phyloP scores from a whole-genome alignment of 495 filamentous ascomycete species.

The Aspergillus cristatus region DNA sequence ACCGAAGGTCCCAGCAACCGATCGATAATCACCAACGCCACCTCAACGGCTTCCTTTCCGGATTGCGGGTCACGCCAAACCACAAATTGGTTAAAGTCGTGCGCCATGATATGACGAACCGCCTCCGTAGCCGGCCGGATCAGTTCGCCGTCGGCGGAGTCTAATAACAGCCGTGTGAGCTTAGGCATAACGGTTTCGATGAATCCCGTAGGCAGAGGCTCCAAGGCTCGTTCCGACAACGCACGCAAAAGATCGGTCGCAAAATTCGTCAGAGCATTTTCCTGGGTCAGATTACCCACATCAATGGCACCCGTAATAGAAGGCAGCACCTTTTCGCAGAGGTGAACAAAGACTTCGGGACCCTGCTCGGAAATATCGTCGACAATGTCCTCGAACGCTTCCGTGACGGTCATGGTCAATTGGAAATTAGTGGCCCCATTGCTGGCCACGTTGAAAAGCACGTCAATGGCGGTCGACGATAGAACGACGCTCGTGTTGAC shows the following conservation, averaged over 20 bases:
- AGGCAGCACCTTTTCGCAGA: slow-evolving; percentile 81
- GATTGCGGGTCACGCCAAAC: slow-evolving; percentile 62
- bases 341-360: slow-evolving; percentile 60
- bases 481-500: slow-evolving; percentile 66
- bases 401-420: slow-evolving; percentile 68
- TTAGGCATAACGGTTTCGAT: slow-evolving; percentile 80
- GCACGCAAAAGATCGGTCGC: slow-evolving; percentile 74
- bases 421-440: slow-evolving; percentile 85
- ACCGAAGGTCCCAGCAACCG: slow-evolving; percentile 75
- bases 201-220: slow-evolving; percentile 80
- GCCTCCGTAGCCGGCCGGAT: slow-evolving; percentile 79
- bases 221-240: slow-evolving; percentile 70
- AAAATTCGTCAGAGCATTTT: slow-evolving; percentile 73
- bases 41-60: slow-evolving; percentile 76
- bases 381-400: slow-evolving; percentile 83
- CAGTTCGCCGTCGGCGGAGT: slow-evolving; percentile 71
- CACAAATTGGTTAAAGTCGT: slow-evolving; percentile 82
- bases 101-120: slow-evolving; percentile 75
- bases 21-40: slow-evolving; percentile 84
- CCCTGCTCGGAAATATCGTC: slow-evolving; percentile 54
- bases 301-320: slow-evolving; percentile 83
- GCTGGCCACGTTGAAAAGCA: slow-evolving; percentile 82
- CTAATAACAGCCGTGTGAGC: slow-evolving; percentile 69
- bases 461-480: slow-evolving; percentile 61
- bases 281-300: slow-evolving; percentile 71